These are phyloP conservation scores for Aeminium ludgeri DNA, from an alignment of 495 filamentous ascomycete species.

Conservation along the genomic window DNA sequence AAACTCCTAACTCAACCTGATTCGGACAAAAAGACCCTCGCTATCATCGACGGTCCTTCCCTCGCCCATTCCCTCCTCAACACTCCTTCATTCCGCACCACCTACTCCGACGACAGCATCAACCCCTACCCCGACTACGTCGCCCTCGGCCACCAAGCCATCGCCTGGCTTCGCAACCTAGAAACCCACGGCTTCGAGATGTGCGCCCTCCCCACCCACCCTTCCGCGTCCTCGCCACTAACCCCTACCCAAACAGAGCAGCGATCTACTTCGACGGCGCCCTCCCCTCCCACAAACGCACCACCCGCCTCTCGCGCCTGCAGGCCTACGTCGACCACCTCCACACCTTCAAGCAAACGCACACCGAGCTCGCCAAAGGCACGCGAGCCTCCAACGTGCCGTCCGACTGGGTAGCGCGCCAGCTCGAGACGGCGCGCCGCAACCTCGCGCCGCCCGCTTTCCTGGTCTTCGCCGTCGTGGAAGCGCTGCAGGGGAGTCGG, in stretches of 20 bases:
- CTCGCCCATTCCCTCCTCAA: constrained; percentile 4
- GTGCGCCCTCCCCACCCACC: not conserved
- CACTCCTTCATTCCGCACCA: not conserved
- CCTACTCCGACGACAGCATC: not conserved
- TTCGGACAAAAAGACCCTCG: too few species aligned
- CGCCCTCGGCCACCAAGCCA: not conserved
- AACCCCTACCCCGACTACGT: not conserved
- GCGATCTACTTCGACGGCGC: constrained; percentile 12
- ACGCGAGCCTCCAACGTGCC: not conserved
- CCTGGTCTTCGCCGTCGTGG: constrained; percentile 8
- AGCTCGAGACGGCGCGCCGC: not conserved
- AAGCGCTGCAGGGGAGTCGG: constrained; percentile 9
- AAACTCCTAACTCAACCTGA: too few species aligned
- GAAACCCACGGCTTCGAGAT: constrained; percentile 1
- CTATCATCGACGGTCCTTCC: constrained; percentile 8
- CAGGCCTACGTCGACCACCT: not conserved
- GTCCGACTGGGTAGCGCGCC: not conserved
- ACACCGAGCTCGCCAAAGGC: not conserved
- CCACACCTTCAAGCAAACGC: not conserved
- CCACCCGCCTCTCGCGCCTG: constrained; percentile 1
- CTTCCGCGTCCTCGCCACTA: not conserved
- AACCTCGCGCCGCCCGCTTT: constrained; percentile 4
- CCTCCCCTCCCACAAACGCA: constrained; percentile 2
- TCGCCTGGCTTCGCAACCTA: constrained; percentile 2
- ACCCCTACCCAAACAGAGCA: not conserved